These are phyloP conservation scores for Chaetomium globosum DNA, from an alignment of 2,329 filamentous ascomycete species.

Conservation along the genomic window DNA sequence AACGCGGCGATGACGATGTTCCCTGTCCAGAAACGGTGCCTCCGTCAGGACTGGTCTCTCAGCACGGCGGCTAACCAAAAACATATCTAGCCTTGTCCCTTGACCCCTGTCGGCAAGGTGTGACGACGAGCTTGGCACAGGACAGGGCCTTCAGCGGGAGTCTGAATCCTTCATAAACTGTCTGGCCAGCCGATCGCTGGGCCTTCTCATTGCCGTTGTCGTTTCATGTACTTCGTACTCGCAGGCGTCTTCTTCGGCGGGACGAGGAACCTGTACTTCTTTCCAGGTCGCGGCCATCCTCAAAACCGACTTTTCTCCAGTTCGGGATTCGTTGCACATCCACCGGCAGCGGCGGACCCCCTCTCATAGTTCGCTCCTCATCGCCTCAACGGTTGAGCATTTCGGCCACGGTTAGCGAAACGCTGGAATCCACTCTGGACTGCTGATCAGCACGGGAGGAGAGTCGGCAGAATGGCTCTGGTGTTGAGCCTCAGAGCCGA, in stretches of 20 bases:
- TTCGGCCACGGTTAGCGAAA: background rate
- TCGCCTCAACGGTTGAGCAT: background rate
- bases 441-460: constrained; percentile 29
- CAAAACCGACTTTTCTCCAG: background rate
- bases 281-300: background rate
- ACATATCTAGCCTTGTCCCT: constrained; percentile 12
- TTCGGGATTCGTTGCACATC: background rate
- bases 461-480: constrained; percentile 24
- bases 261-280: background rate
- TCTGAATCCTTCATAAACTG: constrained; percentile 20
- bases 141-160: background rate
- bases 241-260: background rate
- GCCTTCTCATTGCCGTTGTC: background rate
- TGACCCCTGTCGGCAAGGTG: constrained; percentile 29
- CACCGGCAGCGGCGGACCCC: background rate
- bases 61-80: constrained; percentile 12
- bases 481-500: constrained; percentile 23
- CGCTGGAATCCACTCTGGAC: constrained; percentile 18
- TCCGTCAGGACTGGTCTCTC: constrained; percentile 11
- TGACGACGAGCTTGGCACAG: constrained; percentile 6
- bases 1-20: constrained; percentile 26
- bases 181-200: background rate
- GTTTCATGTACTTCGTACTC: background rate
- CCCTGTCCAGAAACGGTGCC: constrained; percentile 22
- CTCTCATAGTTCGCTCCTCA: background rate